These are phyloP conservation scores for Euphorbia pulcherrima DNA, from an alignment of 345 rosid species.

Conservation along the genomic window DNA sequence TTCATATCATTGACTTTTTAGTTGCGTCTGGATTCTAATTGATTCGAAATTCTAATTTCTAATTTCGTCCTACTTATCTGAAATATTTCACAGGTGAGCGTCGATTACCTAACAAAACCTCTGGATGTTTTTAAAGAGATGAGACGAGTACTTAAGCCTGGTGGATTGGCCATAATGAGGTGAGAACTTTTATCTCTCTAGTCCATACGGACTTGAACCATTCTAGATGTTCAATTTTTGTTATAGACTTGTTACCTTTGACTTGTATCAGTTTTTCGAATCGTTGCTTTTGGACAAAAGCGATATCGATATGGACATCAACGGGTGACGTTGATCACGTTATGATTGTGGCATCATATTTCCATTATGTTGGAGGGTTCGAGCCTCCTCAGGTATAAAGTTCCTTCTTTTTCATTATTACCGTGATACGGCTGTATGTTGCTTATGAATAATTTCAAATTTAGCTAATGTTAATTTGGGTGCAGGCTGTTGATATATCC, in stretches of 20 bases:
- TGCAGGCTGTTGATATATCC: conserved; percentile 87
- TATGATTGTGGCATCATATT: conserved; percentile 77
- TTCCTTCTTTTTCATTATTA: neutral
- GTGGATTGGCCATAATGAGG: conserved; percentile 83
- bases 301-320: conserved; percentile 93
- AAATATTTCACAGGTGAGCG: conserved; percentile 61
- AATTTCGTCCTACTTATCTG: neutral
- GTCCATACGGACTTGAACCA: too few species aligned
- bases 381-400: conserved; percentile 76
- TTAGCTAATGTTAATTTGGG: neutral
- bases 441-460: neutral
- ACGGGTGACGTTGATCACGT: conserved; percentile 79
- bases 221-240: too few species aligned
- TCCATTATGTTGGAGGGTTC: conserved; percentile 85
- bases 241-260: neutral
- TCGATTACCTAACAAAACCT: conserved; percentile 83
- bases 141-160: conserved; percentile 71
- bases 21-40: too few species aligned
- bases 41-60: too few species aligned
- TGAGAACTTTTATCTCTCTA: conserved; percentile 14
- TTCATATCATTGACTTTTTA: too few species aligned
- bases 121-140: conserved; percentile 79
- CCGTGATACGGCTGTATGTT: neutral
- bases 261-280: conserved; percentile 61
- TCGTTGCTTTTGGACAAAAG: conserved; percentile 87